Base-by-base conservation (phyloP, 2,329 filamentous ascomycete species). In the Simplicillium aogashimaense region DNA sequence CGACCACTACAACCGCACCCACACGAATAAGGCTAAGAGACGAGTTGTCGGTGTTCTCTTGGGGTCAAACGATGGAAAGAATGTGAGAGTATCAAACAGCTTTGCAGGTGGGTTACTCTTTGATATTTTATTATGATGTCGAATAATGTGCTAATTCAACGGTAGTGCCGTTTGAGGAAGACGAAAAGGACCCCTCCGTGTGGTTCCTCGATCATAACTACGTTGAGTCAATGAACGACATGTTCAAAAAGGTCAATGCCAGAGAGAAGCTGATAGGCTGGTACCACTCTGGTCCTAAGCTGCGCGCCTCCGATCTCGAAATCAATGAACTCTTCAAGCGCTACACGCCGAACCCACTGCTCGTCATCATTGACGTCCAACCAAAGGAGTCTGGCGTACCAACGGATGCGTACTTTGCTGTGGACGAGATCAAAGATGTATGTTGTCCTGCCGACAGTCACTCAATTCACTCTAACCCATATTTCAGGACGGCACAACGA, bases 231-330 rank as follows among this genome's bases (percentile, higher is more conserved):
- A 98, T 98, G 92, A 94, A 92, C 69, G 92, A 97, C 65, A 98
- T 98, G 92, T 98, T 98, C 77, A 98, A 98, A 74, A 97, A 97
- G 70, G 89, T 98, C 74, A 98, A 98, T 70, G 92, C 92, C 45
- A 76, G 86, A 48, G 92, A 98, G 71, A 97, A 97, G 79, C 76
- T 98, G 62, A 94, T 98, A 74, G 92, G 92, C 58, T 98, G 92
- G 92, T 98, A 98, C 66, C 92, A 98, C 67, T 94, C 92, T 15
- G 92, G 92, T 33, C 92, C 92, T 31, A 98, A 97, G 74, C 74
- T 98, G 56, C 81, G 92, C 59, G 90, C 89, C 41, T 95, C 92
- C 35, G 92, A 98, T 72, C 70, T 98, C 51, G 86, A 97, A 69
- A 95, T 98, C 81, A 98, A 98, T 67, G 92, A 98, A 69, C 78